These are phyloP conservation scores for Calonectria fujianensis DNA, from an alignment of 2,329 filamentous ascomycete species.

Conservation along the genomic window DNA sequence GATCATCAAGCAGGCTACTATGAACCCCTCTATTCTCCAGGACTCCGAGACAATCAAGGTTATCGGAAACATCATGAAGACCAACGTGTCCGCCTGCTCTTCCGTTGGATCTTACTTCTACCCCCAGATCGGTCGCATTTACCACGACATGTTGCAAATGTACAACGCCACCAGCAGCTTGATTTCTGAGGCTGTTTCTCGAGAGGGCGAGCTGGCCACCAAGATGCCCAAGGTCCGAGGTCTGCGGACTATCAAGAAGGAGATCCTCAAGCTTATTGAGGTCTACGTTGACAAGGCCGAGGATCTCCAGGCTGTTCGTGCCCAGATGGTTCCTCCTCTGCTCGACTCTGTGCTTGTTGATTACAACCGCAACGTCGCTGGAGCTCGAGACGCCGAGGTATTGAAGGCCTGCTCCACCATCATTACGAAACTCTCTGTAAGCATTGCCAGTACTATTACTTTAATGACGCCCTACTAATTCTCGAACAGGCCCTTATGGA, in stretches of 20 bases:
- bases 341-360: conserved; percentile 95
- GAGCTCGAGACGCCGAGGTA: conserved; percentile 96
- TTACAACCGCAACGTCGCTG: conserved; percentile 97
- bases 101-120: conserved; percentile 99
- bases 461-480: conserved; percentile 29
- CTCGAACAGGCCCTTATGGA: conserved; percentile 88
- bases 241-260: conserved; percentile 98
- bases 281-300: conserved; percentile 99
- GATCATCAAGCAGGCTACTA: conserved; percentile 91
- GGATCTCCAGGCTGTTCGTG: conserved; percentile 93
- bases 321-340: conserved; percentile 95
- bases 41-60: conserved; percentile 98
- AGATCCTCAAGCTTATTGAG: conserved; percentile 98
- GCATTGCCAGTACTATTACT: conserved; percentile 61
- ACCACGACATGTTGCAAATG: conserved; percentile 99
- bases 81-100: conserved; percentile 97
- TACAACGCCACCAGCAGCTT: conserved; percentile 97
- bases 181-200: conserved; percentile 93
- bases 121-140: conserved; percentile 97
- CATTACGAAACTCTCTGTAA: conserved; percentile 95
- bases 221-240: conserved; percentile 98
- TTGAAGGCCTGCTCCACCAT: conserved; percentile 98
- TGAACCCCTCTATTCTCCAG: conserved; percentile 90
- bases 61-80: conserved; percentile 99
- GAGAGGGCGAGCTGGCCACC: conserved; percentile 92